Evolutionary conservation across 116 monocot species (phyloP), one percentile per base, ranked within the genome.

Genomic region (Dioscorea cayenensis): DNA sequence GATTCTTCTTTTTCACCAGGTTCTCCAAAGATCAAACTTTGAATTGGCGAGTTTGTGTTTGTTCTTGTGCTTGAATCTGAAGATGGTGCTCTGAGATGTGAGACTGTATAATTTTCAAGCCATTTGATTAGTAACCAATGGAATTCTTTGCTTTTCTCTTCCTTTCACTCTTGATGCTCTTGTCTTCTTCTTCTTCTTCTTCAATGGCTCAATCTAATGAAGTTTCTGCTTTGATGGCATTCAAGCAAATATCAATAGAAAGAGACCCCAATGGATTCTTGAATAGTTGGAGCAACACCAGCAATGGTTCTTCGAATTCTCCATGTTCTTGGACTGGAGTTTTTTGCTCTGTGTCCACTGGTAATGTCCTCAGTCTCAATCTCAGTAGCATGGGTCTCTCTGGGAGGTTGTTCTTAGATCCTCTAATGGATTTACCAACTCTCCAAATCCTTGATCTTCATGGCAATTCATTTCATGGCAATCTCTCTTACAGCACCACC

Each of bases 321-420:
- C 81, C 81, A 5, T 95, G 92, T 36, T 75, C 80, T 9, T 95
- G 92, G 84, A 18, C 72, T 2, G 89, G 95, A 13, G 90, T 92
- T 17, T 7, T 62, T 11, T 92, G 92, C 80, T 79, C 83, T 49
- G 38, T 64, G 52, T 19, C 67, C 51, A 71, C 32, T 64, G 84
- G 80, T 21, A 69, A 48, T 20, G 85, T 95, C 6, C 29, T 19
- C 1, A 62, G 66, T 17, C 71, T 95, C 6, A 74, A 89, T 36
- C 79, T 92, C 22, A 75, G 73, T 80, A 58, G 61, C 74, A 79
- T 84, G 78, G 84, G 87, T 18, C 87, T 95, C 35, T 65, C 36
- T 18, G 95, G 95, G 60, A 65, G 66, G 28, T 80, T 95, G 14
- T 20, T 25, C 3, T 70, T 95, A 6, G 82, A 85, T 55, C 28